Conservation (phyloP, 805 yeast genomes). For the Candida nanaspora region DNA sequence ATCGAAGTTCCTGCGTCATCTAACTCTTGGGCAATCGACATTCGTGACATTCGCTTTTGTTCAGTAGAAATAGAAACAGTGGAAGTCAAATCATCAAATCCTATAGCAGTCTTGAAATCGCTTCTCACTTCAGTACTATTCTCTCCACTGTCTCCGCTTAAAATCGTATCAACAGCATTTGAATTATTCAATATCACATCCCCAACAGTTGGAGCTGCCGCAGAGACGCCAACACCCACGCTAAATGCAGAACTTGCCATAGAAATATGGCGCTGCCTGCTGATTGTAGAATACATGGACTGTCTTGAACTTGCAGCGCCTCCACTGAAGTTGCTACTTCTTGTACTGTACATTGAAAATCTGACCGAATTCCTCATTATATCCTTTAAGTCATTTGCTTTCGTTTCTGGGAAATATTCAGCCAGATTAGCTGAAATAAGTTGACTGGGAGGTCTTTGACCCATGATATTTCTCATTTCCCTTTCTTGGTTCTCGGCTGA, state of each 20-base stretch:
- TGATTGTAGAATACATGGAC: constrained; percentile 12
- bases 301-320: constrained; percentile 5
- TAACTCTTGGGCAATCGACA: constrained; percentile 14
- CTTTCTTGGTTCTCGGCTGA: neutral
- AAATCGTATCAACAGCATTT: constrained; percentile 42
- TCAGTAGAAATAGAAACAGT: neutral
- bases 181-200: constrained; percentile 53
- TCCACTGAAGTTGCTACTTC: constrained; percentile 7
- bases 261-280: constrained; percentile 15
- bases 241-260: constrained; percentile 21
- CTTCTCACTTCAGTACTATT: neutral
- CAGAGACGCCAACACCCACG: constrained; percentile 21
- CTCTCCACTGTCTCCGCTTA: constrained; percentile 2
- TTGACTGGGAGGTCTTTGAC: constrained; percentile 91
- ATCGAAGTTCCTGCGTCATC: constrained; percentile 28
- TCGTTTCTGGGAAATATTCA: constrained; percentile 87
- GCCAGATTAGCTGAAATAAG: constrained; percentile 82
- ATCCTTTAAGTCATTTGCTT: constrained; percentile 60
- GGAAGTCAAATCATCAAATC: neutral
- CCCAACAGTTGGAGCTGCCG: constrained; percentile 47
- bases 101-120: neutral
- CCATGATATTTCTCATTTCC: constrained; percentile 47
- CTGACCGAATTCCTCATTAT: constrained; percentile 82
- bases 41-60: constrained; percentile 5
- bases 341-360: constrained; percentile 43